A percentile compares a stretch with the other conserved stretches of the same genome.
These are phyloP conservation scores for Sclerotinia borealis DNA, from an alignment of 2,329 filamentous ascomycete species.

Conservation along the genomic window DNA sequence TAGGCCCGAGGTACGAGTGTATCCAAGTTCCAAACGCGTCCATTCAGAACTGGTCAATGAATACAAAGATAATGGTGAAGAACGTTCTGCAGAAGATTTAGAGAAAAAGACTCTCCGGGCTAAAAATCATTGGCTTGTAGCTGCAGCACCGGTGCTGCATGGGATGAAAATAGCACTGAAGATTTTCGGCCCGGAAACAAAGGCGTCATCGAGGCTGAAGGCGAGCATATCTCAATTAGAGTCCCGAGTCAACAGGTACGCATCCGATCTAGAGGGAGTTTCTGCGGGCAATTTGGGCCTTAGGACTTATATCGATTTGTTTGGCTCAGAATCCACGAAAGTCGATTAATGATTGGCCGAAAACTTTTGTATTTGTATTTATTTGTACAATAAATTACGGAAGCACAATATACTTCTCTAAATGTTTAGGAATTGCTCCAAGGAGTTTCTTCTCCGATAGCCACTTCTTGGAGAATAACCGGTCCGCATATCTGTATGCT, in stretches of 20 bases:
- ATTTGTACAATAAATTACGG: conserved; percentile 44
- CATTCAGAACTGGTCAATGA: neutral
- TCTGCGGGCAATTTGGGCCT: neutral
- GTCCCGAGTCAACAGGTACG: neutral
- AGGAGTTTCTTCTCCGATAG: conserved; percentile 78
- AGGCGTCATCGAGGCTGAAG: conserved; percentile 18
- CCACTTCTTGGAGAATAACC: conserved; percentile 90
- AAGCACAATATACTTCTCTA: conserved; percentile 92
- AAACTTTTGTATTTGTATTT: conserved; percentile 11
- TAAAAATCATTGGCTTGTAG: conserved; percentile 25
- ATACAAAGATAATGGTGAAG: neutral
- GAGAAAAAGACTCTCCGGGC: neutral
- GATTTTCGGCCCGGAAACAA: conserved; percentile 20
- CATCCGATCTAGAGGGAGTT: neutral
- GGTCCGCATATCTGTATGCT: conserved; percentile 93
- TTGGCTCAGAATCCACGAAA: conserved; percentile 6
- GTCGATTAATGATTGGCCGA: neutral
- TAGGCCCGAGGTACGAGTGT: neutral
- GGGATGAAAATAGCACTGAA: conserved; percentile 35
- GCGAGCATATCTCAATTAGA: neutral
- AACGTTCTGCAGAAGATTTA: neutral
- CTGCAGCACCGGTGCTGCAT: conserved; percentile 35
- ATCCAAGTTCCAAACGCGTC: neutral
- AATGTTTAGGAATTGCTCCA: conserved; percentile 71
- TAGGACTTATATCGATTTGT: conserved; percentile 11